Evolutionary conservation across 768 basidiomycete genomes (phyloP), one percentile per base, ranked within the genome.

Genomic region (Termitomyces sp.): DNA sequence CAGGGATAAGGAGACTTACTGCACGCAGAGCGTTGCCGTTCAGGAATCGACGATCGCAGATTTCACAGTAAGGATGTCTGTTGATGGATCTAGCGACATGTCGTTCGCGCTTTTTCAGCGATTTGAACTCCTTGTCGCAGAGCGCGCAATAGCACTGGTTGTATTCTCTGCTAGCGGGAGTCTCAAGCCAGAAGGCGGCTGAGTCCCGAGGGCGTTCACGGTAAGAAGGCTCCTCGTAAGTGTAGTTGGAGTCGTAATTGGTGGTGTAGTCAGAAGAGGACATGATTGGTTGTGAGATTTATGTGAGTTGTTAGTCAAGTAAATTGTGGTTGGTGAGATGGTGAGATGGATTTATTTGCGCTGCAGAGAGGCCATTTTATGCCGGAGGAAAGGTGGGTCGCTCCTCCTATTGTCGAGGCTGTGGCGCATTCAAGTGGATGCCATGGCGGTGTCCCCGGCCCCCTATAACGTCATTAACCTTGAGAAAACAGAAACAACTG

Each of bases 331-430:
- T 57, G 32, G 35, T 46, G 1, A 16, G 11, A 13, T 36, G 45
- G 33, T 39, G 11, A 15, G 57, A 49, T 57, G 58, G 16, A 3
- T 32, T 32, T 38, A 9, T 54, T 33, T 46, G 44, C 22, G 49
- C 42, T 16, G 42, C 36, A 45, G 3, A 22, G 44, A 35, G 40
- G 28, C 35, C 53, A 18, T 55, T 60, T 55, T 60, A 60, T 60
- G 59, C 18, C 39, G 53, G 53, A 40, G 53, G 33, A 28, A 54
- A 60, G 15, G 59, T 54, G 59, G 59, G 52, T 60, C 59, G 3
- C 8, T 38, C 18, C 58, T 55, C 59, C 59, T 60, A 46, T 55
- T 49, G 18, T 49, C 12, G 53, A 40, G 53, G 59, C 59, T 55
- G 59, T 60, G 59, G 59, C 59, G 59, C 44, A 45, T 15, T 38